Base-by-base conservation (phyloP, 2,329 filamentous ascomycete species). In the Zasmidium citrigriseum region DNA sequence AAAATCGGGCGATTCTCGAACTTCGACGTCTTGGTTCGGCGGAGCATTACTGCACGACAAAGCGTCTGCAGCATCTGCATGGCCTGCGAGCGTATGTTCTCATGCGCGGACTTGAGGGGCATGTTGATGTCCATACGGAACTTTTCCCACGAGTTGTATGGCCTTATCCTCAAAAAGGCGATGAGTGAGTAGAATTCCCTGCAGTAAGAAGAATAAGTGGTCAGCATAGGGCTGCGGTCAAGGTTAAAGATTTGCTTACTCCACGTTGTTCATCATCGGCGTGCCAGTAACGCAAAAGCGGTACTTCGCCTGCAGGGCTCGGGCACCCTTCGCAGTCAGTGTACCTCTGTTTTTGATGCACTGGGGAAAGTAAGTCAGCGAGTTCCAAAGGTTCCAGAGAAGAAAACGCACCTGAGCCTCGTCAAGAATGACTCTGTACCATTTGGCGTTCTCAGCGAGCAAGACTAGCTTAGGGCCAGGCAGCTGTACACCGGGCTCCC, bases 201-300 rank as follows among this genome's bases (percentile, higher is more conserved):
- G 34, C 7, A 34, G 27, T 7, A 14, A 7, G 27, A 34, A 14
- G 27, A 14, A 14, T 34, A 14, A 34, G 14, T 7, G 27, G 27
- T 34, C 27, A 34, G 27, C 27, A 34, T 34, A n/a, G n/a, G n/a
- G n/a, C n/a, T n/a, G n/a, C n/a, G 27, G 7, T 14, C 14, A 34
- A 34, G 7, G 14, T 14, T 7, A 34, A 7, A 34, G 27, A 14
- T 14, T 34, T 14, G 27, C 27, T 34, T 34, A 14, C 27, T 84
- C 79, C 2, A 93, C 85, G 12, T 82, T 86, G 67, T 96, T 96
- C 89, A 95, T 95, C 89, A 93, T 92, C 0, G 90, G 90, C 0
- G 90, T 95, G 23, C 90, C 90, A 2, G 88, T 91, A 72, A 93
- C 83, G 69, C 88, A 91, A 77, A 90, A 87, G 49, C 90, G 82